These are phyloP conservation scores for Penicillium taxi DNA, from an alignment of 495 filamentous ascomycete genomes.

Conservation along the genomic window DNA sequence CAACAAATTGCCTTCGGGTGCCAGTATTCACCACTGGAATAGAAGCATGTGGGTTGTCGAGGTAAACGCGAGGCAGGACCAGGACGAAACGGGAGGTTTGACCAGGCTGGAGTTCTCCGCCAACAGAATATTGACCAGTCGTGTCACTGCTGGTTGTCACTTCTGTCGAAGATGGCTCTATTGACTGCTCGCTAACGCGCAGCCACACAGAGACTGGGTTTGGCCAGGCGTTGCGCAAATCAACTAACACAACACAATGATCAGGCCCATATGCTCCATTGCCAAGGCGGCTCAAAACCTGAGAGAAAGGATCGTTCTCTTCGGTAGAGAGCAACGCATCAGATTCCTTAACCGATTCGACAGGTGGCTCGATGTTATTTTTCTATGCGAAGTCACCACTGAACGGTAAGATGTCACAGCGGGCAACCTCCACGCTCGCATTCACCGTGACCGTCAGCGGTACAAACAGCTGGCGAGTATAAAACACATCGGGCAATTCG, in stretches of 20 bases:
- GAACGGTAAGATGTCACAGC: conserved; percentile 72
- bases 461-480: conserved; percentile 76
- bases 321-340: conserved; percentile 12
- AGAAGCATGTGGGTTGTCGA: conserved; percentile 65
- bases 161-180: too few species aligned
- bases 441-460: conserved; percentile 87
- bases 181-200: conserved; percentile 42
- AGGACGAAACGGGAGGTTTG: conserved; percentile 70
- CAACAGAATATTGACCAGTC: conserved; percentile 36
- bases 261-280: conserved; percentile 43
- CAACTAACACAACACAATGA: conserved; percentile 75
- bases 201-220: conserved; percentile 53
- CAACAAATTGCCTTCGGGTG: conserved; percentile 77
- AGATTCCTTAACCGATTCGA: conserved; percentile 4
- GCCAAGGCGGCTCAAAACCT: conserved; percentile 33
- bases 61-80: conserved; percentile 65
- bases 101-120: conserved; percentile 64
- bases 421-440: conserved; percentile 71
- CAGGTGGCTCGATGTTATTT: conserved; percentile 22
- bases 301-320: conserved; percentile 29
- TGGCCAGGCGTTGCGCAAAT: conserved; percentile 84
- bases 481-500: conserved; percentile 64
- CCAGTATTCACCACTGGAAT: conserved; percentile 71
- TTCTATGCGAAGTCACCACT: conserved; percentile 48
- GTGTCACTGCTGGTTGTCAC: conserved; percentile 6